Evolutionary conservation across 1,139 yeast species (phyloP).

Genomic region (Blastobotrys serpentis): DNA sequence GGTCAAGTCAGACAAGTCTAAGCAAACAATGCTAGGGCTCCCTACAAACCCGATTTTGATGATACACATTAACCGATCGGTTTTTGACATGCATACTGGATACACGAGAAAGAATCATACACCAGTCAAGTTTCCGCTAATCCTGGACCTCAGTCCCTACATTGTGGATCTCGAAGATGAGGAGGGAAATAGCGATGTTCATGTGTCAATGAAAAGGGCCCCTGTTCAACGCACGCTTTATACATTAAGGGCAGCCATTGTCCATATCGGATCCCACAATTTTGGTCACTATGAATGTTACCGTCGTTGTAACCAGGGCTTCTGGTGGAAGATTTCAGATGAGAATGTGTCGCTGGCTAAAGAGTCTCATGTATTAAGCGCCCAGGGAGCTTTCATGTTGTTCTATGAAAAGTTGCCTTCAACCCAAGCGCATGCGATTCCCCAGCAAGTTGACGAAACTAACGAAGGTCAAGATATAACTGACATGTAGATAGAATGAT

Average conservation of each 20-base stretch:
- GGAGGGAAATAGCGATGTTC: slow-evolving; percentile 57
- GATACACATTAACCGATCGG: slow-evolving; percentile 87
- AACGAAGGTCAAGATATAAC: slow-evolving; percentile 10
- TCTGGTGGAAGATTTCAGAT: slow-evolving; percentile 95
- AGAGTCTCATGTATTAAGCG: slow-evolving; percentile 72
- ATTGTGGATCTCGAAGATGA: slow-evolving; percentile 61
- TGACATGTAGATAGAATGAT: slow-evolving; percentile 4
- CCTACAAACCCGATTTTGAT: slow-evolving; percentile 78
- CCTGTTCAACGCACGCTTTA: slow-evolving; percentile 42
- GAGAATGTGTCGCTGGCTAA: slow-evolving; percentile 78
- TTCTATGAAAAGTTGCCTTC: slow-evolving; percentile 58
- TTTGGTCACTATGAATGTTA: slow-evolving; percentile 93
- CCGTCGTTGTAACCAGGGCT: slow-evolving; percentile 66
- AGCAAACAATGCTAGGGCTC: slow-evolving; percentile 73
- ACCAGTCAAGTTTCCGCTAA: slow-evolving; percentile 70
- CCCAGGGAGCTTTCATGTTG: slow-evolving; percentile 90
- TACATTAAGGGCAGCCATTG: slow-evolving; percentile 75
- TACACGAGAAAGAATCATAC: slow-evolving; percentile 82
- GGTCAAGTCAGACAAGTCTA: slow-evolving; percentile 74
- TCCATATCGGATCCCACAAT: slow-evolving; percentile 92
- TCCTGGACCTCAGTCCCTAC: slow-evolving; percentile 63
- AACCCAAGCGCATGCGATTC: neutral
- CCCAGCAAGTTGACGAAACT: neutral
- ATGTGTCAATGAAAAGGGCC: slow-evolving; percentile 15
- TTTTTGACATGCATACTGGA: slow-evolving; percentile 83